phyloP scores from a whole-genome alignment of 2,329 filamentous ascomycete species.

The Pseudogymnoascus sp. region DNA sequence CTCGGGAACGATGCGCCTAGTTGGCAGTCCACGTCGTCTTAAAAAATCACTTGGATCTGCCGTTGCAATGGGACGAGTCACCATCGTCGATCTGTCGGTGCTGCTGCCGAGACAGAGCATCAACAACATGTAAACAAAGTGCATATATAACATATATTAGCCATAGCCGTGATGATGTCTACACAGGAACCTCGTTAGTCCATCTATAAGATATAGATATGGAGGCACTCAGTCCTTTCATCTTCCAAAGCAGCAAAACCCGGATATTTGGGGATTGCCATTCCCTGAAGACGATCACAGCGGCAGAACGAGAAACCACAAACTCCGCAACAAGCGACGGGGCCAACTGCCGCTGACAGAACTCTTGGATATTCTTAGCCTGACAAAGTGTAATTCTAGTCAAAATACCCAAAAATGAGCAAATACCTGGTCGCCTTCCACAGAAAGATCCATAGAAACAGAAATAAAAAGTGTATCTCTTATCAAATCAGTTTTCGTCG shows the following conservation, averaged over 20 bases:
- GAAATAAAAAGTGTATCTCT: conserved; percentile 1
- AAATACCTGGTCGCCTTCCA: background rate
- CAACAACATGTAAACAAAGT: background rate
- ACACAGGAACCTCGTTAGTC: background rate
- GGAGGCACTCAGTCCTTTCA: background rate
- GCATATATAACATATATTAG: background rate
- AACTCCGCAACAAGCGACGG: background rate
- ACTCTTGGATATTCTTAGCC: background rate
- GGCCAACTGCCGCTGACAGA: background rate
- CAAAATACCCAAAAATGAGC: background rate
- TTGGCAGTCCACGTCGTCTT: background rate
- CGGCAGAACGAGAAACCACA: background rate
- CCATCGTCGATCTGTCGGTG: background rate
- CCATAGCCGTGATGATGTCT: background rate
- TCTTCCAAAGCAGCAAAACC: background rate
- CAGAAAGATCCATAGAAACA: background rate
- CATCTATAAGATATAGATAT: background rate
- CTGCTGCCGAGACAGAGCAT: background rate
- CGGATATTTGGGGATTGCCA: background rate
- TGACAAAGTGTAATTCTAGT: background rate
- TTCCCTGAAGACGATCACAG: background rate
- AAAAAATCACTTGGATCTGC: background rate
- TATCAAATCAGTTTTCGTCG: background rate
- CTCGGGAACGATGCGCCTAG: background rate
- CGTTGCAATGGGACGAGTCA: background rate